These are phyloP conservation scores for Fraxinus greggii DNA, from an alignment of 305 asterid genomes.

Conservation along the genomic window DNA sequence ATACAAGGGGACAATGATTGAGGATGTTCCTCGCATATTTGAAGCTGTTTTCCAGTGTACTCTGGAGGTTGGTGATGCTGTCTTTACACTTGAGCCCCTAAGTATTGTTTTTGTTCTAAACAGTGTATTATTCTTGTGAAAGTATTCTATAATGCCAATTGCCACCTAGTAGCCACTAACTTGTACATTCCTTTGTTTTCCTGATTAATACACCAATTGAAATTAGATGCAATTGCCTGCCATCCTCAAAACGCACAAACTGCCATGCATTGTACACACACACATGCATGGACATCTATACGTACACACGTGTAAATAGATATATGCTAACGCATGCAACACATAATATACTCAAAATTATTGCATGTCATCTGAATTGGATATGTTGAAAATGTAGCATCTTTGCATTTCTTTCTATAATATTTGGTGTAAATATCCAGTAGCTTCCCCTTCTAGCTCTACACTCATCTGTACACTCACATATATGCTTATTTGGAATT, in stretches of 20 bases:
- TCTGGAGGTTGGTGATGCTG: conserved; percentile 65
- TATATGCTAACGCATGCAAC: background rate
- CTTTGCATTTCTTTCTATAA: background rate
- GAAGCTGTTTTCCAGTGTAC: conserved; percentile 99
- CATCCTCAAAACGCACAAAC: background rate
- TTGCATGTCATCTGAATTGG: background rate
- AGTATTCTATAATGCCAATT: background rate
- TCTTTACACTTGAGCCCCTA: background rate
- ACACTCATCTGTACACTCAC: background rate
- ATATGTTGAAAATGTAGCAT: background rate
- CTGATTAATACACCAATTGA: background rate
- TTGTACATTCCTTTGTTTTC: background rate
- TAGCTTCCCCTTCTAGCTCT: too few species aligned
- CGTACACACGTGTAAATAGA: background rate
- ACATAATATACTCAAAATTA: background rate
- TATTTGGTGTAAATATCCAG: too few species aligned
- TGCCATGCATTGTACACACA: background rate
- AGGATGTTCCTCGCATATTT: conserved; percentile 92
- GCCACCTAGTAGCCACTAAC: background rate
- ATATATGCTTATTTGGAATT: background rate
- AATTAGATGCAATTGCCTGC: background rate
- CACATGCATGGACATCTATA: background rate
- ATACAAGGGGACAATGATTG: conserved; percentile 88
- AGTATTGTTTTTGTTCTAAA: background rate
- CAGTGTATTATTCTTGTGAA: background rate